Evolutionary conservation across 495 filamentous ascomycete species (phyloP).

Genomic region (Tirmania nivea): DNA sequence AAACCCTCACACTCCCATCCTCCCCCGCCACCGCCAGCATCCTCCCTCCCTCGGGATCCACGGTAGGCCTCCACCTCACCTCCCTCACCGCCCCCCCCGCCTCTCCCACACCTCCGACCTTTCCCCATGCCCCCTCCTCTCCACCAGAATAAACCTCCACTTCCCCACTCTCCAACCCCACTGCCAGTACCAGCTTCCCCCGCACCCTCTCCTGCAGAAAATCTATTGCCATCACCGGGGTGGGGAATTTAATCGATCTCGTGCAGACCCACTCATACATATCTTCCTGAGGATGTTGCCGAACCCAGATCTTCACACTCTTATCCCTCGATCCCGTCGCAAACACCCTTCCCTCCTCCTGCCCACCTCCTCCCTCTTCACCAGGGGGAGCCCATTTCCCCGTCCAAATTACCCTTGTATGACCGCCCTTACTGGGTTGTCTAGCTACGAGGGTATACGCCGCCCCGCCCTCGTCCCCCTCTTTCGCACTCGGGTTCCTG

Average conservation of each 20-base stretch:
- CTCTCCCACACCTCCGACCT: slow-evolving; percentile 18
- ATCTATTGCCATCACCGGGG: slow-evolving; percentile 36
- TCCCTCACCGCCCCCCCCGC: slow-evolving; percentile 40
- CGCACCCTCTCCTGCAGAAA: slow-evolving; percentile 29
- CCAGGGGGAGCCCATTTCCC: slow-evolving; percentile 49
- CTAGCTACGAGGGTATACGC: slow-evolving; percentile 23
- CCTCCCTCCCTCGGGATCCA: slow-evolving; percentile 11
- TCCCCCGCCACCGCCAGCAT: slow-evolving; percentile 65
- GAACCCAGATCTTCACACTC: slow-evolving; percentile 52
- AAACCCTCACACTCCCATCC: slow-evolving; percentile 59
- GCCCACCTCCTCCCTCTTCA: background rate
- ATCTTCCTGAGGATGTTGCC: too few species aligned
- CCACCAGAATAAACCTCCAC: slow-evolving; percentile 26
- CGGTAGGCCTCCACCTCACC: slow-evolving; percentile 51
- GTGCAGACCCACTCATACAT: too few species aligned
- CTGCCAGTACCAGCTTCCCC: slow-evolving; percentile 35
- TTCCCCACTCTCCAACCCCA: slow-evolving; percentile 40
- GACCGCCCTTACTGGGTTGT: slow-evolving; percentile 55
- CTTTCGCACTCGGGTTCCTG: slow-evolving; percentile 20
- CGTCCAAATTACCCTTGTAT: slow-evolving; percentile 76
- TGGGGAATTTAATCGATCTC: too few species aligned
- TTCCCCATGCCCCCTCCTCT: slow-evolving; percentile 6
- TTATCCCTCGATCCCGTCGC: slow-evolving; percentile 81
- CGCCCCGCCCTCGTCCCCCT: slow-evolving; percentile 8
- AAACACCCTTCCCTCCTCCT: slow-evolving; percentile 31